Evolutionary conservation across 192 early-diverging fungal species (phyloP), one percentile per base, ranked within the genome.

Genomic region (Coemansia sp.): DNA sequence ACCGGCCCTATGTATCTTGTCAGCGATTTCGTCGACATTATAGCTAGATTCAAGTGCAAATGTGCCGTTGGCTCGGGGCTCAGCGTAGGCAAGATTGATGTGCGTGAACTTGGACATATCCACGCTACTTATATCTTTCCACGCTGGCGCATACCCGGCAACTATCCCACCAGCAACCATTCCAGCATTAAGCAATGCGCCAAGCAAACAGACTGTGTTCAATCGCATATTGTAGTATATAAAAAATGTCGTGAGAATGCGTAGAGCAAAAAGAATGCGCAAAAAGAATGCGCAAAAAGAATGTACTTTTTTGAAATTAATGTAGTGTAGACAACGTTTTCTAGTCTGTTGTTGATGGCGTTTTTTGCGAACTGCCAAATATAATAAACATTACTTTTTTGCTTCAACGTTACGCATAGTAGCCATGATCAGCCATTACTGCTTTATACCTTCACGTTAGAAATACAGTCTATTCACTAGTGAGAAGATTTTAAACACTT

Each of bases 21-120:
- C 57, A 12, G 72, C 58, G 19, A 76, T 66, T 4, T 69, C 60
- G 9, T n/a, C 15, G 0, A 79, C 53, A 21, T 73, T 58, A 36
- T 71, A 71, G 57, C 77, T 72, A 0, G 68, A 59, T 1, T 73
- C 73, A 4, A 79, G 64, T 8, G 11, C 27, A 37, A 85, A 63
- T 7, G 70, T 67, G 21, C 75, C 70, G 59, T 82, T 73, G 25
- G 70, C 37, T 44, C 46, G 63, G 7, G 76, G 81, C 55, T 72
- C 71, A 15, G 73, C 88, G 67, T 88, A 90, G 0, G 89, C 84
- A n/a, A 89, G 85, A 53, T 87, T 85, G 62, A 88, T 74, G 69
- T 90, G 89, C 7, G 88, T 89, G 32, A 82, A 75, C 55, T 78
- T 86, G 9, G 74, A 60, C 53, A 75, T 42, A 27, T 81, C 74